Base-by-base conservation (phyloP, 192 early-diverging fungal genomes). In the Paraglomus brasilianum region DNA sequence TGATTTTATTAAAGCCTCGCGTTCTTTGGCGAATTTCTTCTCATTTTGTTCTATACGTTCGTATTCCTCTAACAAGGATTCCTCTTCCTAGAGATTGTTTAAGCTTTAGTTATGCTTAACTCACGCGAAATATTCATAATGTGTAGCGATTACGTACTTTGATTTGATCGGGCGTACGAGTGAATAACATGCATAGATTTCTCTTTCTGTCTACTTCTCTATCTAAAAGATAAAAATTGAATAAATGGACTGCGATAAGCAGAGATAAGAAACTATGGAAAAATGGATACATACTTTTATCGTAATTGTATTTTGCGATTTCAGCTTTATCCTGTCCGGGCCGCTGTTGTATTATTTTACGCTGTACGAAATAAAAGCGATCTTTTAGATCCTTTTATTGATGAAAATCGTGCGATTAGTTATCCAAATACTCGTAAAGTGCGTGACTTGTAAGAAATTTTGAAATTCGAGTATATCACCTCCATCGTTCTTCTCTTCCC, bases 181-280 rank as follows among this genome's bases (percentile, higher is more conserved):
- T 78, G 65, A 89, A 89, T 49, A 97, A 75, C 10, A 83, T 77
- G 22, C 83, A 85, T 4, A 95, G 80, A 14, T 91, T 88, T 68
- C 86, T 81, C 75, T 97, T 97, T 39, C 95, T 82, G 70, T 93
- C 88, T 15, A 86, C 59, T 76, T 97, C 95, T 50, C 83, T 82
- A 53, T 71, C 77, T 77, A 80, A 82, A 74, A 82, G 78, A 39
- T 83, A 87, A 9, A 64, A 45, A 57, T 81, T 76, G 39, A 81
- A 64, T 10, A 40, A 45, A 63, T 63, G 59, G 39, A 63, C 2
- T 2, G 13, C 22, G 9, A 63, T n/a, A n/a, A n/a, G n/a, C n/a
- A n/a, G n/a, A n/a, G n/a, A n/a, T n/a, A 21, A 61, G 8, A 38
- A 42, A 43, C 22, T 21, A 24, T 17, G 15, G 17, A 45, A 24